phyloP scores from a whole-genome alignment of 768 basidiomycete species.

The Pulveroboletus sp. region DNA sequence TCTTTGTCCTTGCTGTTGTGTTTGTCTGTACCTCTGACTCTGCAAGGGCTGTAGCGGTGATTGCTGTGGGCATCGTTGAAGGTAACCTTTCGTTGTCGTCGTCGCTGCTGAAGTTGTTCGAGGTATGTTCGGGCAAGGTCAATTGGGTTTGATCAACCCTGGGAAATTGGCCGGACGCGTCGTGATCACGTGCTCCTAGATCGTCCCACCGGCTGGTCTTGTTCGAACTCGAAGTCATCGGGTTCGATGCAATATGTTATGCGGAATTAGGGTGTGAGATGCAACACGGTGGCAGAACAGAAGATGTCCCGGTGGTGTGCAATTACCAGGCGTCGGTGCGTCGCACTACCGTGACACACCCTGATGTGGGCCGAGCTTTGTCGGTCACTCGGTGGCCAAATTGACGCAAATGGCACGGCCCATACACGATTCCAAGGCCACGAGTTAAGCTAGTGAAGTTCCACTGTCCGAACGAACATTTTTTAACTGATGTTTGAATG shows the following conservation, averaged over 20 bases:
- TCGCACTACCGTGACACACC: not conserved
- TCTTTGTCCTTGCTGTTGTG: not conserved
- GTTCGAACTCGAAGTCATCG: slow-evolving; percentile 9
- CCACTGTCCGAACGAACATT: too few relatives aligned
- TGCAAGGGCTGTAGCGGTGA: not conserved
- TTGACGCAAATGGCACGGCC: too few relatives aligned
- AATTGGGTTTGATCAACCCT: slow-evolving; percentile 25
- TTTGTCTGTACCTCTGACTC: not conserved
- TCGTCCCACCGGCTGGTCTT: not conserved
- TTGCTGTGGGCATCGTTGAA: not conserved
- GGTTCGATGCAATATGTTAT: not conserved
- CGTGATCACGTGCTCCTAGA: slow-evolving; percentile 23
- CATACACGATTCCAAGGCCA: too few relatives aligned
- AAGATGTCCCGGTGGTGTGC: not conserved
- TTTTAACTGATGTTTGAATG: too few relatives aligned
- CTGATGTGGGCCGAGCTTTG: too few relatives aligned
- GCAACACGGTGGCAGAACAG: not conserved
- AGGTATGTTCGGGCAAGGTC: not conserved
- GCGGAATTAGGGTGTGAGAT: too few relatives aligned
- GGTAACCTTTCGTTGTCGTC: not conserved
- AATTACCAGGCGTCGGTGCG: not conserved
- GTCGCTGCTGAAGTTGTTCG: slow-evolving; percentile 1
- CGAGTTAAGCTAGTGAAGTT: too few relatives aligned
- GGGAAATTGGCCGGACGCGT: slow-evolving; percentile 30
- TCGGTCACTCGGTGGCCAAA: too few relatives aligned